Percentiles rank a stretch among this genome's conserved stretches.
These are phyloP conservation scores for Tephrocybe sp. DNA, from an alignment of 768 basidiomycete genomes.

Conservation along the genomic window DNA sequence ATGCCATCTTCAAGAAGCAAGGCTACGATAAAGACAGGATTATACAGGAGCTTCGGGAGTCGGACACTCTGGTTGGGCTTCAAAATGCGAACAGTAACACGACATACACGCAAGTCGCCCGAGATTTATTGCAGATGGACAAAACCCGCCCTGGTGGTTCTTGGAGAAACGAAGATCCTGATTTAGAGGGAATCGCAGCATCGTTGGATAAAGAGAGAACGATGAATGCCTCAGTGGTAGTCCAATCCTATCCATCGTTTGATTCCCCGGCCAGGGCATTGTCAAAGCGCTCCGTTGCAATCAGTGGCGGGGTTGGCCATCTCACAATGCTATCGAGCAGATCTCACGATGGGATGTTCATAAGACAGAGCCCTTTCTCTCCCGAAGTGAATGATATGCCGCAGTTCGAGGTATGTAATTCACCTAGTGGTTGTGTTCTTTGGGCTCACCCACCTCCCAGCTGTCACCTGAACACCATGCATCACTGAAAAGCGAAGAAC, in stretches of 20 bases:
- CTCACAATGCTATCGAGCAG: background rate
- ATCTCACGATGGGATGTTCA: background rate
- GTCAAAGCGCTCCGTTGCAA: too few relatives aligned
- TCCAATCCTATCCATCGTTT: too few relatives aligned
- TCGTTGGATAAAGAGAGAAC: background rate
- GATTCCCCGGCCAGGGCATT: too few relatives aligned
- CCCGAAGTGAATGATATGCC: background rate
- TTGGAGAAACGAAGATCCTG: conserved; percentile 2
- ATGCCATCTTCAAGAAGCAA: conserved; percentile 14
- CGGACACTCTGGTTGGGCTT: background rate
- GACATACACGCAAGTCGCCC: background rate
- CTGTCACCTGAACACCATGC: background rate
- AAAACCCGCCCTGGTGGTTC: background rate
- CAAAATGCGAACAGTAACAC: background rate
- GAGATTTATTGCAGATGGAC: background rate
- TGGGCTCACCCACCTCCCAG: background rate
- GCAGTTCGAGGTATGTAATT: too few relatives aligned
- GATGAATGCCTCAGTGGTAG: too few relatives aligned
- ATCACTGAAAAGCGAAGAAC: background rate
- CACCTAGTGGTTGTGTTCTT: too few relatives aligned
- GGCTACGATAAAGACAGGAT: conserved; percentile 16
- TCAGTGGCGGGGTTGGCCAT: too few relatives aligned
- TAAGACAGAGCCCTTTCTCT: background rate
- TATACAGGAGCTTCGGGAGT: conserved; percentile 6
- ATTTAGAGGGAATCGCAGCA: background rate